Evolutionary conservation across 495 filamentous ascomycete genomes (phyloP), one percentile per base, ranked within the genome.

Genomic region (Rusavskia elegans): DNA sequence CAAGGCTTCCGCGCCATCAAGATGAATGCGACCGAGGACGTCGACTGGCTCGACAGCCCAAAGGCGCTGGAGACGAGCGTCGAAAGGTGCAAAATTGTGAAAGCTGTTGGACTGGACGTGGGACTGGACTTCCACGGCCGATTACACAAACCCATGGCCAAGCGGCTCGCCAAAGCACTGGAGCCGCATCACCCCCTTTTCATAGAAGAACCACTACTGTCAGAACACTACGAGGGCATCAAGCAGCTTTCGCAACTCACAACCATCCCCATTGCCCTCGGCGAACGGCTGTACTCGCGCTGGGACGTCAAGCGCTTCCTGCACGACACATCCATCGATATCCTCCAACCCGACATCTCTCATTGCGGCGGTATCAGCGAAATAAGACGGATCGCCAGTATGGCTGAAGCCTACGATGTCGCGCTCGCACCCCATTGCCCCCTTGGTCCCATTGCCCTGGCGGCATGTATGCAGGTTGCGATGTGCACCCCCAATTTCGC

Each of bases 21-120:
- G 62, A 89, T 89, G 85, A 89, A 89, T 59, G 85, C 78, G 16
- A 88, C 84, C 4, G 84, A 81, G 61, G 84, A 86, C 57, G 65
- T 88, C 25, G 82, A 81, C 53, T 89, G 84, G 85, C 71, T 89
- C 3, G 85, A 89, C 63, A 83, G 82, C 7, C 84, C 85, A 8
- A 61, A 68, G 11, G 74, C 70, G 2, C 68, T 89, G 2, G 69
- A 82, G n/a, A 67, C 74, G 20, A 79, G 74, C 55, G 78, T 87
- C 2, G 80, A 86, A 56, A 71, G 84, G 27, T 66, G 89, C 13
- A 81, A 81, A 57, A 66, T 72, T 11, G 83, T 89, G 36, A 87
- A 84, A 62, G 72, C 76, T 0, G 61, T 84, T 3, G 84, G 84
- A 5, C 69, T 89, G 58, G 84, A 87, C 50, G 83, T 72, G 5